Base-by-base conservation (phyloP, 768 basidiomycete species). In the Tulasnella sp. region DNA sequence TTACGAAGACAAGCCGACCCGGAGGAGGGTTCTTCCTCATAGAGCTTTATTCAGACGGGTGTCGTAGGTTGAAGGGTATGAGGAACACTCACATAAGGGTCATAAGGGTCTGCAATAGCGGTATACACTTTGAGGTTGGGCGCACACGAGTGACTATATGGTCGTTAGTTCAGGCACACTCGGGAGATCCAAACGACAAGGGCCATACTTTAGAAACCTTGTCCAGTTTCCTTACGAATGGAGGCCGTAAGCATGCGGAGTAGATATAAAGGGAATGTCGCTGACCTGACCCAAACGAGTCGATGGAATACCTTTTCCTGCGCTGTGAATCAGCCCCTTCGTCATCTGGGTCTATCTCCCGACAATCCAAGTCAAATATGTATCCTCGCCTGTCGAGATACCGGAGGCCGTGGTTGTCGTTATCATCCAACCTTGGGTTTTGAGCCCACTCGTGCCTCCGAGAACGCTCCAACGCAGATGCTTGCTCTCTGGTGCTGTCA, bases 151-250 rank as follows among this genome's bases (percentile, higher is more conserved):
- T 48, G 45, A 27, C 45, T 48, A 3, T 25, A 21, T 14, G 8
- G 21, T 17, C 5, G 21, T 46, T 25, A 11, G 45, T 23, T 32
- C 17, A 17, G 3, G 17, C 3, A 17, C 6, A n/a, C 5, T 42
- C 1, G 27, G 19, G 4, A 48, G 17, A 6, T 29, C 4, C 9
- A 32, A 31, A 31, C 27, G 11, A 25, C 8, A 19, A 43, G 25
- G 15, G 7, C 8, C 45, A n/a, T 12, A 48, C 45, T 48, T 48
- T 17, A 48, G 27, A 17, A 48, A 48, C 8, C 45, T 29, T 17
- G 45, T 48, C 45, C 45, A 48, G 21, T 48, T 48, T 15, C 45
- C n/a, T n/a, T n/a, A n/a, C n/a, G n/a, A n/a, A n/a, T n/a, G n/a
- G n/a, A n/a, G n/a, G n/a, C n/a, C n/a, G n/a, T n/a, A n/a, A n/a